Evolutionary conservation across 2,329 filamentous ascomycete species (phyloP).

Genomic region (Nemania diffusa): DNA sequence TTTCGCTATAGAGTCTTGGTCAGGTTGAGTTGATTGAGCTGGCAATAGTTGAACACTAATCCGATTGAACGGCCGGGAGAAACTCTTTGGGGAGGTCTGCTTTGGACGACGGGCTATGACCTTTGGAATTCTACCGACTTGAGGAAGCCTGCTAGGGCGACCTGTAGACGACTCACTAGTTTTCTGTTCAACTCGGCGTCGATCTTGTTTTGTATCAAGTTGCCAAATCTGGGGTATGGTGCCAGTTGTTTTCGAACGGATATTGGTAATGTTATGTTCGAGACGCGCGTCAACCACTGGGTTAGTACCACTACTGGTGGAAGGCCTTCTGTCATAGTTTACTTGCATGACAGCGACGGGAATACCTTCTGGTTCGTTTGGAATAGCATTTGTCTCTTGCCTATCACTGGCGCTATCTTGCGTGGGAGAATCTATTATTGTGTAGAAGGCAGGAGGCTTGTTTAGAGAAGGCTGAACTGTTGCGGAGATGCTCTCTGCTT

Average conservation of each 20-base stretch:
- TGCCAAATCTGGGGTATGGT: slow-evolving; percentile 29
- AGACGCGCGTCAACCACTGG: neutral
- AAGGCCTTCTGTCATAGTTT: slow-evolving; percentile 34
- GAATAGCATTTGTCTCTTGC: slow-evolving; percentile 58
- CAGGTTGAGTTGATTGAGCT: slow-evolving; percentile 43
- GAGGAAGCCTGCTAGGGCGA: slow-evolving; percentile 74
- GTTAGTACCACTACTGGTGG: slow-evolving; percentile 29
- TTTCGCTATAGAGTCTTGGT: slow-evolving; percentile 59
- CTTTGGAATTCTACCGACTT: slow-evolving; percentile 86
- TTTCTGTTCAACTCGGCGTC: neutral
- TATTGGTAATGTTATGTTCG: slow-evolving; percentile 1
- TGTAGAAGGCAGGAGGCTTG: slow-evolving; percentile 68
- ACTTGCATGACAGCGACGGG: slow-evolving; percentile 27
- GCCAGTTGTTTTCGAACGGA: slow-evolving; percentile 7
- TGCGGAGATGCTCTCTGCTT: slow-evolving; percentile 56
- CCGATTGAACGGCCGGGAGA: slow-evolving; percentile 82
- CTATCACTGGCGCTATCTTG: slow-evolving; percentile 53
- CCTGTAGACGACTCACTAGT: slow-evolving; percentile 25
- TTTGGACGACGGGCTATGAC: slow-evolving; percentile 77
- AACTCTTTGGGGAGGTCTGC: slow-evolving; percentile 78
- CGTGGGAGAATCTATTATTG: slow-evolving; percentile 70
- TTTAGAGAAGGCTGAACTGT: slow-evolving; percentile 61
- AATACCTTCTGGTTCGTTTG: slow-evolving; percentile 61
- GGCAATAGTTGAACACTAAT: slow-evolving; percentile 58
- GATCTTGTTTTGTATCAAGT: slow-evolving; percentile 25